Base-by-base conservation (phyloP, 2,329 filamentous ascomycete genomes). In the Aureobasidium lini region DNA sequence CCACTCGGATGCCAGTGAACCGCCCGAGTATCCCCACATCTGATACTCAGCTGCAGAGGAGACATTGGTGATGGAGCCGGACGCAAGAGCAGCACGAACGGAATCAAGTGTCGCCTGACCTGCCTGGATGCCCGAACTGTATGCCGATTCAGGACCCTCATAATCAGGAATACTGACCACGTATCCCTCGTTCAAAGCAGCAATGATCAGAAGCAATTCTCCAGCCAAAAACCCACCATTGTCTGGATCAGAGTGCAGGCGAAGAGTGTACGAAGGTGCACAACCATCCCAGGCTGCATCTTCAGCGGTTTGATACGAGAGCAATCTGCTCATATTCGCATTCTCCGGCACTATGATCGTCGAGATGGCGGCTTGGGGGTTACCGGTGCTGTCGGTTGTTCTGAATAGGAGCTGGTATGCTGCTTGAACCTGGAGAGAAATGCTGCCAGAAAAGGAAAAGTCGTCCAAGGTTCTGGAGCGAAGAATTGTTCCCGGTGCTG, bases 91-190 rank as follows among this genome's bases (percentile, higher is more conserved):
- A 4, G 67, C 66, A 6, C 68, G 66, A 39, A 70, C 57, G 8
- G 63, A 64, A 54, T 70, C 67, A 8, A 70, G 62, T 10, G 64
- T 67, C 23, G 65, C 66, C 15, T 69, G 60, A 2, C 67, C 68
- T 28, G 62, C 62, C 23, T 62, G 52, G 7, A 65, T 18, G 2
- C 69, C 68, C 2, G 62, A 44, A 7, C 61, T 62, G 44, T 66
- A 69, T 2, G 64, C 57, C 9, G 66, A 64, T 11, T 62, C 32
- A 5, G 64, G 65, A 3, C 66, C 67, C 61, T 69, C 67, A 42
- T 62, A 66, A 43, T 69, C 68, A 7, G 68, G 62, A 9, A 60
- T 60, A 8, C 57, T 63, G 31, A 70, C 64, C 39, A 64, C 61
- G 62, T 63, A 68, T 2, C 66, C 66, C 32, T 65, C 56, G 2